These are phyloP conservation scores for Phialemonium atrogriseum DNA, from an alignment of 2,329 filamentous ascomycete genomes.

Conservation along the genomic window DNA sequence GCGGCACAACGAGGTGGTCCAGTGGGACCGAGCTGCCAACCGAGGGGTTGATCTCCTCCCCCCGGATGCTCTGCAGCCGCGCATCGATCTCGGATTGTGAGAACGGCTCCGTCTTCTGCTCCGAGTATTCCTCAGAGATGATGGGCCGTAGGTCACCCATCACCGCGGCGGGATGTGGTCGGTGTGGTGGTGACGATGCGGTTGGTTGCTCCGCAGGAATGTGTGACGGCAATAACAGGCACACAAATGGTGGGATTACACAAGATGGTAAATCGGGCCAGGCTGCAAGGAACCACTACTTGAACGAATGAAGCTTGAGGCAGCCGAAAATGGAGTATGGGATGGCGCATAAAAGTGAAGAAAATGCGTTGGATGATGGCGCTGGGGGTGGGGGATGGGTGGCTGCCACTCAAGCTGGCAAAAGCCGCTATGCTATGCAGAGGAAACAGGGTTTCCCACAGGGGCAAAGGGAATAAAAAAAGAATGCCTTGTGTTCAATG, in stretches of 20 bases:
- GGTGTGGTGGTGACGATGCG: constrained; percentile 2
- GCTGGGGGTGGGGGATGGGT: neutral
- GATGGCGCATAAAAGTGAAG: too few species aligned
- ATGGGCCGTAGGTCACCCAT: neutral
- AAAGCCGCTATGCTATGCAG: too few species aligned
- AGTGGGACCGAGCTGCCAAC: constrained; percentile 40
- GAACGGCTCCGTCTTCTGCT: constrained; percentile 51
- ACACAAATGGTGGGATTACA: constrained; percentile 6
- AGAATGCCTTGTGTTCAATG: constrained; percentile 6
- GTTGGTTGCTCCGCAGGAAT: constrained; percentile 6
- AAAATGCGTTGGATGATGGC: neutral
- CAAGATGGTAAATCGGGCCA: constrained; percentile 3
- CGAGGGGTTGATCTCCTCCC: constrained; percentile 31
- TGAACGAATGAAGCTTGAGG: constrained; percentile 5
- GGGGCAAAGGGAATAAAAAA: too few species aligned
- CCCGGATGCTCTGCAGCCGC: constrained; percentile 36
- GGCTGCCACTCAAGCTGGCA: too few species aligned
- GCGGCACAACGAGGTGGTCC: constrained; percentile 36
- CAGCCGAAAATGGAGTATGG: constrained; percentile 1
- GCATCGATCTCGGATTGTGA: constrained; percentile 47
- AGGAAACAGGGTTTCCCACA: too few species aligned
- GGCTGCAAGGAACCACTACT: constrained; percentile 3
- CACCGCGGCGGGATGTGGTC: neutral
- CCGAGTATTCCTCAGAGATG: constrained; percentile 21
- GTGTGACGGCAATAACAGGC: constrained; percentile 2